Conservation (phyloP, 139 green algal species). For the Pleodorina starrii region DNA sequence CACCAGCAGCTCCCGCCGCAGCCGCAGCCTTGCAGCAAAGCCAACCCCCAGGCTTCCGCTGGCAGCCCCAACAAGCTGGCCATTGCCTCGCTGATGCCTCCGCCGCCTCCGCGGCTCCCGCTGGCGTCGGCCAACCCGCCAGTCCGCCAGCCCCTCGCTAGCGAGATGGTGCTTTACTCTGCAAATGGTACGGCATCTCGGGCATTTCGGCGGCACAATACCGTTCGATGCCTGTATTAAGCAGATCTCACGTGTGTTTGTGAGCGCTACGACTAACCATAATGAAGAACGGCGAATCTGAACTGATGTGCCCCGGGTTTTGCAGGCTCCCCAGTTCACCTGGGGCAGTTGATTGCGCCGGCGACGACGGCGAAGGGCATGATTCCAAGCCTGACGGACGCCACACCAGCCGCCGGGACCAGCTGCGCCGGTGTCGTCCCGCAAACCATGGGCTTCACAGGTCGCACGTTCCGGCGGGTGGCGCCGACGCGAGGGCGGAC, state of each 20-base stretch:
- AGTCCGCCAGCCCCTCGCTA: neutral
- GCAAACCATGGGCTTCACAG: slow-evolving; percentile 9
- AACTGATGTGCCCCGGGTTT: neutral
- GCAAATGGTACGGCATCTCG: slow-evolving; percentile 29
- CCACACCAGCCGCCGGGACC: neutral
- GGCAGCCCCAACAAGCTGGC: neutral
- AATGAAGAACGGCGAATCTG: neutral
- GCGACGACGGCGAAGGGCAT: neutral
- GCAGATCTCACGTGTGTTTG: neutral
- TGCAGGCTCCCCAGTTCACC: slow-evolving; percentile 34
- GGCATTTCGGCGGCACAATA: neutral
- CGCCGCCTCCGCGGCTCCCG: neutral
- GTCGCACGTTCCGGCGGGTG: slow-evolving; percentile 21
- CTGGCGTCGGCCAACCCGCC: neutral
- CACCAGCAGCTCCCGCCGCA: neutral
- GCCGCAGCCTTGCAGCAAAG: neutral
- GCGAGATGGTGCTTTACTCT: slow-evolving; percentile 37
- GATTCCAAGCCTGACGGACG: neutral
- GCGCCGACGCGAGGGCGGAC: neutral
- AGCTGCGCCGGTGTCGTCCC: neutral
- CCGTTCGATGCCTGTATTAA: neutral
- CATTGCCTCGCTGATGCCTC: neutral
- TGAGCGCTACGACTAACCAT: too few species aligned
- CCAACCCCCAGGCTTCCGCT: neutral
- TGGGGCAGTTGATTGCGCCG: neutral